Conservation (phyloP, 164 flowering plant genomes). For the Litsea cubeba region DNA sequence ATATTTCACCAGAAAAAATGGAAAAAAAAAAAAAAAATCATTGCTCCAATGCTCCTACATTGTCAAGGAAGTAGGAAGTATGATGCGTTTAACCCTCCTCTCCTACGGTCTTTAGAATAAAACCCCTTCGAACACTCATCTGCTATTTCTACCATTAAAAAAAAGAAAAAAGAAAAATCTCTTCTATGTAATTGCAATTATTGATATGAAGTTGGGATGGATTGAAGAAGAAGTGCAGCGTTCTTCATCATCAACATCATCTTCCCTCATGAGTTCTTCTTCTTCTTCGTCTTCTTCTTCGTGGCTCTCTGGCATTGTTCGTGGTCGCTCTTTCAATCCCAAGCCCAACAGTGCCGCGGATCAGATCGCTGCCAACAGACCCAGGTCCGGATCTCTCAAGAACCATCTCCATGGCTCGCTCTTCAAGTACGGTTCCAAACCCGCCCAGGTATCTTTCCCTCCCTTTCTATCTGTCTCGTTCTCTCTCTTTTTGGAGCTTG, state of each 20-base stretch:
- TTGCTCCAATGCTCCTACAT: not conserved
- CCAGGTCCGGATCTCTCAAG: constrained; percentile 34
- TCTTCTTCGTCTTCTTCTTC: constrained; percentile 29
- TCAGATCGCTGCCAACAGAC: constrained; percentile 15
- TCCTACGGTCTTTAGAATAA: too few relatives aligned
- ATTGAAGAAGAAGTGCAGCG: too few relatives aligned
- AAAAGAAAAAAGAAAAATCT: too few relatives aligned
- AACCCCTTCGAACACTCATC: too few relatives aligned
- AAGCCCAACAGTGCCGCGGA: constrained; percentile 28
- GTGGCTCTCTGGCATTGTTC: constrained; percentile 42
- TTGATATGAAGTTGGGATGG: too few relatives aligned
- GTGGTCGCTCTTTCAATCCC: constrained; percentile 2
- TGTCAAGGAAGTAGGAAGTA: constrained; percentile 51
- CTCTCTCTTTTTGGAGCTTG: not conserved
- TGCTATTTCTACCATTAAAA: too few relatives aligned
- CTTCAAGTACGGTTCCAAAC: constrained; percentile 76
- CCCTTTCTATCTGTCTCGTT: too few relatives aligned
- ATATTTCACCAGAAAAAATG: too few relatives aligned
- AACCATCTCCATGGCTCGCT: constrained; percentile 69
- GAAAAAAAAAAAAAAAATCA: too few relatives aligned
- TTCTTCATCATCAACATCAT: too few relatives aligned
- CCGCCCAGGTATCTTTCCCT: constrained; percentile 51
- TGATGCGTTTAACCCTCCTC: too few relatives aligned
- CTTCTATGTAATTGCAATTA: too few relatives aligned
- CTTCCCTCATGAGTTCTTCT: not conserved